Evolutionary conservation across 345 rosid genomes (phyloP).

Genomic region (Gossypium australe): DNA sequence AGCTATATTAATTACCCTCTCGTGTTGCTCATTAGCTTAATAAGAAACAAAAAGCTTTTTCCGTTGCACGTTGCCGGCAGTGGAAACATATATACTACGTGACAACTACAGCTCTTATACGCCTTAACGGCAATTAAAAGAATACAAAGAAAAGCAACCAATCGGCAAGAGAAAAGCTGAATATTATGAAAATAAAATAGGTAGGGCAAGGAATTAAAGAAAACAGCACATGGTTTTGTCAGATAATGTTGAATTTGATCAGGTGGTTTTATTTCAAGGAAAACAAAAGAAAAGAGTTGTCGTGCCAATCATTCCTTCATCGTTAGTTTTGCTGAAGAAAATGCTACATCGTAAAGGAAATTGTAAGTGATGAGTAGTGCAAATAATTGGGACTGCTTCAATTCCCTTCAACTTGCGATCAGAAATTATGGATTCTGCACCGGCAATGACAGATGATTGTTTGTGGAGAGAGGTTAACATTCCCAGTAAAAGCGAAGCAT

Average conservation of each 20-base stretch:
- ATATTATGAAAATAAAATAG: not conserved
- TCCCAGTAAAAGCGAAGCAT: not conserved
- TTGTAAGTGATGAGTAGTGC: constrained; percentile 1
- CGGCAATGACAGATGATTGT: constrained; percentile 23
- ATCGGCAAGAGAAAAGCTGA: not conserved
- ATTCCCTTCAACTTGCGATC: constrained; percentile 4
- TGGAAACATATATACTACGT: not conserved
- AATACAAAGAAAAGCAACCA: not conserved
- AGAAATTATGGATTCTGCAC: constrained; percentile 15
- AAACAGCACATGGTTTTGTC: constrained; percentile 15
- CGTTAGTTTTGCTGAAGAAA: constrained; percentile 11
- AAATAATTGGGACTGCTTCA: constrained; percentile 11
- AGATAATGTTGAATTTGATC: too few species aligned
- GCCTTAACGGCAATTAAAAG: not conserved
- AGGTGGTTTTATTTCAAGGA: too few species aligned
- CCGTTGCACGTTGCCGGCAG: not conserved
- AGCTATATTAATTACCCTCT: not conserved
- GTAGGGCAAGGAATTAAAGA: not conserved
- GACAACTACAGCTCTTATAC: not conserved
- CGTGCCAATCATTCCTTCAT: constrained; percentile 11
- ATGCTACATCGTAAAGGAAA: not conserved
- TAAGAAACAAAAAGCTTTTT: not conserved
- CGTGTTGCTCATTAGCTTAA: not conserved
- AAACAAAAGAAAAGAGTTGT: not conserved
- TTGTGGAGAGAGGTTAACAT: too few species aligned